Base-by-base conservation (phyloP, 2,329 filamentous ascomycete species). In the Fusarium metavorans region DNA sequence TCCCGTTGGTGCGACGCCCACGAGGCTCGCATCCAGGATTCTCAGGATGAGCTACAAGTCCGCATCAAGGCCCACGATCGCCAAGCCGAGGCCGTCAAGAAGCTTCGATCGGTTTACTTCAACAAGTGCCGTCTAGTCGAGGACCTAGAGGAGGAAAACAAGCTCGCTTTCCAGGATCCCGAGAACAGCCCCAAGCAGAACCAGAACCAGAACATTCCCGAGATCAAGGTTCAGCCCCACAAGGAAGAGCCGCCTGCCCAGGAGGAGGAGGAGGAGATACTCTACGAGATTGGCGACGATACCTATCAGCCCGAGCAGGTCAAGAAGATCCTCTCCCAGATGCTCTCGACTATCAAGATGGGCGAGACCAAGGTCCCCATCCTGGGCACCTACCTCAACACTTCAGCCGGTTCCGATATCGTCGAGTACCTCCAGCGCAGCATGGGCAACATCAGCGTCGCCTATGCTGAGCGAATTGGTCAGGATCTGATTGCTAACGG, bases 41-140 rank as follows among this genome's bases (percentile, higher is more conserved):
- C 95, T 25, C 96, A 99, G 82, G 97, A 98, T 78, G 95, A 98
- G 79, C 90, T 99, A 25, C 96, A 98, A 83, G 85, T 88, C 57
- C 93, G 95, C 68, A 95, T 98, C 84, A 98, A 98, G 87, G 90
- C 94, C 71, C 95, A 98, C 83, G 95, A 98, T 81, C 94, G 94
- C 76, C 97, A 99, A 83, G 93, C 93, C 68, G 97, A 99, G 72
- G 84, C 90, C 23, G 95, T 98, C 71, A 95, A 95, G 88, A 98
- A 98, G 85, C 90, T 98, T 78, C 92, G 97, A 74, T 98, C 94
- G 83, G 94, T 94, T 78, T 99, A 99, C 85, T 98, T 98, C 89
- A 99, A 98, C 88, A 99, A 98, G 85, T 99, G 97, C 82, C 93
- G 97, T 59, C 87, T 98, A 72, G 93, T 98, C 8, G 97, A 99